Evolutionary conservation across 2,329 filamentous ascomycete species (phyloP), one percentile per base, ranked within the genome.

Genomic region (Epichloe festucae): DNA sequence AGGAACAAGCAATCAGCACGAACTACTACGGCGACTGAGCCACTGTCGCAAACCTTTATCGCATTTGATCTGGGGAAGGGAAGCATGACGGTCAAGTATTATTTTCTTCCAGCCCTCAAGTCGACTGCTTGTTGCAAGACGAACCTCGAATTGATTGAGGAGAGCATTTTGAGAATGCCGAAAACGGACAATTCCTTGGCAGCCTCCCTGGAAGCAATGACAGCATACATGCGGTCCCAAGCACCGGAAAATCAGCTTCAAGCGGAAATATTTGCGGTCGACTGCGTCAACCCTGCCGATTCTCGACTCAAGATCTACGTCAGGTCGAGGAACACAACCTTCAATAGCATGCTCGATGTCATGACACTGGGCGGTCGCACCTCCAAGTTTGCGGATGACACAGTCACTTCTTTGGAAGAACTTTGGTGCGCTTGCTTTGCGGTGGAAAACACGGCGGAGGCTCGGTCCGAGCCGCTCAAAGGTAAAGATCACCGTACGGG

Each of bases 221-320:
- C n/a, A 10, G 17, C 43, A 15, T 46, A 46, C 43, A 46, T 46
- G 15, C 27, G 43, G 15, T 31, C 43, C 27, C 27, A 46, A 4
- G 2, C 43, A 10, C 27, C 14, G n/a, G 43, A 34, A 2, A 17
- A 19, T 7, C 43, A 46, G 27, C 43, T 27, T n/a, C 43, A 35
- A 27, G 51, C 56, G 5, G 56, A 58, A 8, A 65, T 68, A 53
- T 41, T 70, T 19, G 67, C 65, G 0, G 57, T 70, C 12, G 68
- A 70, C 46, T 55, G 63, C 6, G 55, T 67, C 3, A 46, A 56
- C 2, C 52, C 58, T 0, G 36, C 48, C 0, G 47, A 62, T 2
- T 65, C 66, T 1, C 62, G 67, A 3, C 54, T 70, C 35, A 69
- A 70, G 48, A 57, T 71, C 38, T 71, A 70, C 52, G 58, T 68